These are phyloP conservation scores for Acanthamoeba sp. DNA, from an alignment of 208 protist genomes.

Conservation along the genomic window DNA sequence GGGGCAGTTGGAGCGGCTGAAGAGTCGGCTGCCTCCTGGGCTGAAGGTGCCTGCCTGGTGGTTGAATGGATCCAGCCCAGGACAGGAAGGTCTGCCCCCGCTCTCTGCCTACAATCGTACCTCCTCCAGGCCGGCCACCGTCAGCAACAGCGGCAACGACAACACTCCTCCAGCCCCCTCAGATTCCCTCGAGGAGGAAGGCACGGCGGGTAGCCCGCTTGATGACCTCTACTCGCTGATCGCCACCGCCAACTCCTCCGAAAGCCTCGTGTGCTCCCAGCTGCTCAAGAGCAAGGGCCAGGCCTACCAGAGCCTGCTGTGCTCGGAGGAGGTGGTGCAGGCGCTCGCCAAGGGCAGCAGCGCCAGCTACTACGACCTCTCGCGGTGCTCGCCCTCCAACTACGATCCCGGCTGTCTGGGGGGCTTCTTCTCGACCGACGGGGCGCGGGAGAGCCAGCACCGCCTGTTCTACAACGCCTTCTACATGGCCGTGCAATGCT, in stretches of 20 bases:
- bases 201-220: too few species aligned
- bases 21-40: background rate
- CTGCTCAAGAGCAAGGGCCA: background rate
- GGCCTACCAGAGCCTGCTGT: background rate
- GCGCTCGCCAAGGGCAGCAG: background rate
- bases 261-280: background rate
- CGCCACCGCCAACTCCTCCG: background rate
- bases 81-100: too few species aligned
- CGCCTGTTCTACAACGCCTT: background rate
- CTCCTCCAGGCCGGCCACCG: background rate
- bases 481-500: background rate
- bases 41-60: background rate
- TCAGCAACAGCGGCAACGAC: too few species aligned
- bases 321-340: background rate
- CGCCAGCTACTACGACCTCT: constrained; percentile 19
- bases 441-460: background rate
- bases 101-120: background rate
- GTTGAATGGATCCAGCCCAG: background rate
- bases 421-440: constrained; percentile 13
- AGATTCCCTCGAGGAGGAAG: too few species aligned
- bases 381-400: constrained; percentile 43
- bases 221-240: too few species aligned
- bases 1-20: background rate
- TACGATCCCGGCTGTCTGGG: background rate
- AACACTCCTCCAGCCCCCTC: too few species aligned